Percentiles rank a stretch among this genome's conserved stretches.
Evolutionary conservation across 805 yeast genomes (phyloP).

Genomic region (Candida silvatica): DNA sequence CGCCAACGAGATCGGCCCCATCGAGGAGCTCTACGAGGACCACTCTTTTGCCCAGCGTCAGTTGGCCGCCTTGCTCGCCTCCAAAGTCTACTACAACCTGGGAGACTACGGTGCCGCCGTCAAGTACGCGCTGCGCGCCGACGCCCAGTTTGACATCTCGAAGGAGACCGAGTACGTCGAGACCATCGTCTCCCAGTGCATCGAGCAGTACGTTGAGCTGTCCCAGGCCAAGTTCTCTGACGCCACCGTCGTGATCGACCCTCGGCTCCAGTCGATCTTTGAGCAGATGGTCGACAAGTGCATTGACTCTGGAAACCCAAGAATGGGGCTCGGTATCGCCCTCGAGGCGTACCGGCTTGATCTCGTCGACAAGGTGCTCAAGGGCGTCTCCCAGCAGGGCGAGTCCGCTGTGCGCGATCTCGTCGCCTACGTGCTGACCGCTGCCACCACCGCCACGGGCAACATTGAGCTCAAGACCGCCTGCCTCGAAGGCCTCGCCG

Average conservation of each 20-base stretch:
- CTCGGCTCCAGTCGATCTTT: conserved; percentile 59
- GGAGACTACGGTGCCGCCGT: conserved; percentile 93
- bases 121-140: conserved; percentile 80
- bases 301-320: conserved; percentile 58
- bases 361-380: conserved; percentile 54
- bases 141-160: conserved; percentile 63
- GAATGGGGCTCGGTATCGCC: conserved; percentile 83
- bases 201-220: conserved; percentile 66
- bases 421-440: conserved; percentile 67
- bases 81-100: conserved; percentile 83
- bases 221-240: conserved; percentile 42
- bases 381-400: conserved; percentile 25
- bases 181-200: conserved; percentile 89
- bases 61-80: conserved; percentile 86
- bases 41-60: conserved; percentile 55
- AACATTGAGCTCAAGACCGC: conserved; percentile 58
- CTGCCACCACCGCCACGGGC: conserved; percentile 56
- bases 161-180: conserved; percentile 82
- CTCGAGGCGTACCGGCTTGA: conserved; percentile 84
- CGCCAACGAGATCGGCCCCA: conserved; percentile 78
- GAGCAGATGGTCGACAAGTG: conserved; percentile 85
- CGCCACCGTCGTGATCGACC: conserved; percentile 35
- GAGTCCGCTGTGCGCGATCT: conserved; percentile 48
- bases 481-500: conserved; percentile 55
- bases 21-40: conserved; percentile 90